Evolutionary conservation across 352 stramenopile genomes (phyloP), one percentile per base, ranked within the genome.

Genomic region (Thalassiosira hispida): DNA sequence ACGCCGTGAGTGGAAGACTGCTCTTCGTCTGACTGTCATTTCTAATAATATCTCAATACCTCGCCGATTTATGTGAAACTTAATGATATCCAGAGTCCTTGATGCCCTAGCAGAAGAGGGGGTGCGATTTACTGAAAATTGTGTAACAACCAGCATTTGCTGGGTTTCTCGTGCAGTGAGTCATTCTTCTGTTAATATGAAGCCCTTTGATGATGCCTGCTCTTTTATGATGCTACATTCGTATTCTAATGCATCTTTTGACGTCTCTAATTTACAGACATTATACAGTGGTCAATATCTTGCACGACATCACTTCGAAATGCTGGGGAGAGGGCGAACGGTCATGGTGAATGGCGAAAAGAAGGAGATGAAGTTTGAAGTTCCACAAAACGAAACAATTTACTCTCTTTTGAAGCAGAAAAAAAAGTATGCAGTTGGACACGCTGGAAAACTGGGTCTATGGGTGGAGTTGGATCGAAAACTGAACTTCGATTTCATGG

Each of bases 81-180:
- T n/a, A n/a, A n/a, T n/a, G n/a, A n/a, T n/a, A n/a, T n/a, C n/a
- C n/a, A n/a, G n/a, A 22, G 79, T 85, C 64, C 62, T 93, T 11
- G 78, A 90, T 69, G 46, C 71, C 6, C 29, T 93, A 20, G 88
- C 86, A 18, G 31, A 74, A 51, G 56, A 90, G 31, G 88, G 88
- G 1, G 86, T 92, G 9, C 65, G 73, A 25, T 93, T 93, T 49
- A 84, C 79, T 16, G 51, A 87, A 42, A 92, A 91, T 80, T 87
- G 69, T 60, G 88, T 93, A n/a, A 93, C 88, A 12, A 90, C 88
- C 0, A 84, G 68, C 29, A 86, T 93, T 44, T 93, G 88, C 60
- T 91, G 82, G 88, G 71, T 90, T 60, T 86, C 70, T 35, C 62
- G 87, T 25, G 85, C 85, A 1, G 60, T 68, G 16, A 68, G 40